Evolutionary conservation across 805 yeast genomes (phyloP).

Genomic region (Metschnikowia continentalis): DNA sequence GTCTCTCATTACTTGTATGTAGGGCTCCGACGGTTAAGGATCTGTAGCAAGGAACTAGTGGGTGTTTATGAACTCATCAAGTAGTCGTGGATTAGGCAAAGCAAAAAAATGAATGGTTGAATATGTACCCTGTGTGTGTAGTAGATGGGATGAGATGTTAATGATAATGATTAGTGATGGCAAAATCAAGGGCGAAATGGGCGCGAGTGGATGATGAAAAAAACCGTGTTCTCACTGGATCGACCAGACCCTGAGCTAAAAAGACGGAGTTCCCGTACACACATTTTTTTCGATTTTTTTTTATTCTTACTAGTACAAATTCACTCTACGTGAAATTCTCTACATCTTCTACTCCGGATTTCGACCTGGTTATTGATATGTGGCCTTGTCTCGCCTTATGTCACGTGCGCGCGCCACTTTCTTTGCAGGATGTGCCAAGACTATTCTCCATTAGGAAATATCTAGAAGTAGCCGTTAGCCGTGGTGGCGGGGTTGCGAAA

Average conservation of each 20-base stretch:
- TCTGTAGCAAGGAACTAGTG: not conserved
- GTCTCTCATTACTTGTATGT: slow-evolving; percentile 54
- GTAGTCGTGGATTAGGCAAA: not conserved
- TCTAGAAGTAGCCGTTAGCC: not conserved
- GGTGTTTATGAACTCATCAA: not conserved
- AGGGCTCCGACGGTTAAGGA: not conserved
- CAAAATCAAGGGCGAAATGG: slow-evolving; percentile 3
- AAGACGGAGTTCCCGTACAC: not conserved
- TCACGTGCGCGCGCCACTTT: slow-evolving; percentile 5
- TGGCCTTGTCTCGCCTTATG: not conserved
- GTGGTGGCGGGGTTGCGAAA: not conserved
- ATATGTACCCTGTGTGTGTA: not conserved
- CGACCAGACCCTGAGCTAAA: not conserved
- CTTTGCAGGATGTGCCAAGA: not conserved
- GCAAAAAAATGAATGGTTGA: not conserved
- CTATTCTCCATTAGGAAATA: not conserved
- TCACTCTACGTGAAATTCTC: not conserved
- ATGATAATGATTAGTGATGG: not conserved
- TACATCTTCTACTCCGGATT: not conserved
- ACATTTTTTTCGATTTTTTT: not conserved
- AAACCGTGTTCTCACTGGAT: not conserved
- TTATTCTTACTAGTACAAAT: too few relatives aligned
- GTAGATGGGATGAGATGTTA: not conserved
- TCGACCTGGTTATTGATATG: not conserved
- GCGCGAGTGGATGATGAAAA: slow-evolving; percentile 4